Base-by-base conservation (phyloP, 2,329 filamentous ascomycete species). In the Diaporthe capsici region DNA sequence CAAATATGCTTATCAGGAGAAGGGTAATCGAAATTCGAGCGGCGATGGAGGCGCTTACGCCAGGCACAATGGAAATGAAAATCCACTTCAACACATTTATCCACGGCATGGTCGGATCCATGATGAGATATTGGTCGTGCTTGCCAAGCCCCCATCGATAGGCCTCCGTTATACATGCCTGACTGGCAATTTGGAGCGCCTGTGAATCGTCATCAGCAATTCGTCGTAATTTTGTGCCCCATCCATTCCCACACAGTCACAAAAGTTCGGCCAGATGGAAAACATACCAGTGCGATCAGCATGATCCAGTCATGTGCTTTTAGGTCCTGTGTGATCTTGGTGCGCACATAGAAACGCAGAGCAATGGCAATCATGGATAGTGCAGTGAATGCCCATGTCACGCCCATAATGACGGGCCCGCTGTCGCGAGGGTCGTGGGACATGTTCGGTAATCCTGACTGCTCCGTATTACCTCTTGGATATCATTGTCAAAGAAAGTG, bases 61-160 rank as follows among this genome's bases (percentile, higher is more conserved):
- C 63, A 31, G 63, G 39, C 31, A 47, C n/a, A 5, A 12, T 25
- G 42, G 63, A 44, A 22, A 67, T 49, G 17, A 28, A 67, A 7
- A 22, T 49, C 63, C 63, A 67, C 13, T 49, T 47, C 12, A 73
- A 15, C 7, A 78, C 47, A 3, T 47, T 47, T 9, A 78, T 49
- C 10, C 73, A n/a, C 2, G 49, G 7, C 49, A 25, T 53, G 49
- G 49, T 53, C 42, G 73, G 28, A 13, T 74, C 75, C 5, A 65
- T 58, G 0, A 51, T 67, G 17, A 78, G 25, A 47, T 63, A 57
- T 20, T 3, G 10, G 42, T 76, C 65, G 42, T 78, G 76, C 55
- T 78, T 77, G 39, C 76, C 77, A n/a, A 78, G 34, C 34, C 76
- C 76, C 28, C 73, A 60, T 20, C 39, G 12, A 72, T 53, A 13